phyloP scores from a whole-genome alignment of 1,139 yeast genomes.

The Hansenula lynferdii region DNA sequence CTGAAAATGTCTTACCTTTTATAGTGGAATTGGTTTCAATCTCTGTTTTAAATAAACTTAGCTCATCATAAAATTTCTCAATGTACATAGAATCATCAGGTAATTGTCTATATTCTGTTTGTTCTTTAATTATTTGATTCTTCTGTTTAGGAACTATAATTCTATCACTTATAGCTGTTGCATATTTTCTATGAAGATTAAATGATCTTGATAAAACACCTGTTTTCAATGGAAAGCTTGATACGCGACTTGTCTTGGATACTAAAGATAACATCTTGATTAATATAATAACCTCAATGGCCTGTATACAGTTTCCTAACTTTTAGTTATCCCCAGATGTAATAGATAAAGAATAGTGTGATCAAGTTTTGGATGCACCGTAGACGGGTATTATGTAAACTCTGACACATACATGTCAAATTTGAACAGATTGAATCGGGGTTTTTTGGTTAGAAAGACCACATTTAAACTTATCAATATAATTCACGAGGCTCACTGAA shows the following conservation, averaged over 20 bases:
- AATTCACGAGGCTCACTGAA: too few species aligned
- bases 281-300: too few species aligned
- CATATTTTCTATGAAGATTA: neutral
- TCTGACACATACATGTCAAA: neutral
- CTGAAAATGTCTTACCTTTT: constrained; percentile 24
- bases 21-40: constrained; percentile 23
- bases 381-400: neutral
- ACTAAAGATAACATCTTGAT: too few species aligned
- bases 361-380: too few species aligned
- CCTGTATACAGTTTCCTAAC: too few species aligned
- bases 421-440: too few species aligned
- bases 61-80: constrained; percentile 37
- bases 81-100: constrained; percentile 45
- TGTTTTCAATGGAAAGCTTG: too few species aligned
- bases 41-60: constrained; percentile 28
- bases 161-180: constrained; percentile 5
- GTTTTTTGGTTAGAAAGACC: too few species aligned
- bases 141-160: constrained; percentile 16
- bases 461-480: too few species aligned
- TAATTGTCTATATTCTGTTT: constrained; percentile 33
- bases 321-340: too few species aligned
- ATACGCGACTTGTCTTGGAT: too few species aligned
- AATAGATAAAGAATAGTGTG: too few species aligned
- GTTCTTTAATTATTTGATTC: constrained; percentile 17
- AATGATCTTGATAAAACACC: neutral